phyloP scores from a whole-genome alignment of 805 yeast genomes.

The Metschnikowia borealis region DNA sequence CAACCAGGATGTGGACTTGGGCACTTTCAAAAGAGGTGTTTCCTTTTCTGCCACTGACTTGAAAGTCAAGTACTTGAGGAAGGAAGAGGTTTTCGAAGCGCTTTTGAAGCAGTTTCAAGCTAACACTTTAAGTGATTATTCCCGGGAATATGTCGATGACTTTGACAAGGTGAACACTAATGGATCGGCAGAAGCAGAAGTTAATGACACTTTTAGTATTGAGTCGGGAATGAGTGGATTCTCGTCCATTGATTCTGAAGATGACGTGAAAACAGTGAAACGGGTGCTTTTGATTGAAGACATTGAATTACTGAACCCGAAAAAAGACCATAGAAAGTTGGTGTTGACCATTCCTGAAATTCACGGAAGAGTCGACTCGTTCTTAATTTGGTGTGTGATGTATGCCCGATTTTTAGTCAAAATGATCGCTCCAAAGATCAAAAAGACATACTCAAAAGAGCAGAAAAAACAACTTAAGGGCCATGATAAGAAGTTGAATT shows the following conservation, averaged over 20 bases:
- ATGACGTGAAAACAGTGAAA: constrained; percentile 26
- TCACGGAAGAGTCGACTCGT: constrained; percentile 37
- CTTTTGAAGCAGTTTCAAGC: constrained; percentile 25
- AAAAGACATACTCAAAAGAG: constrained; percentile 24
- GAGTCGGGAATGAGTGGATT: constrained; percentile 15
- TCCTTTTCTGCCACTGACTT: constrained; percentile 24
- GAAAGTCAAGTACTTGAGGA: constrained; percentile 21
- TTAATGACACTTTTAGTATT: constrained; percentile 34
- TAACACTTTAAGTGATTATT: constrained; percentile 36
- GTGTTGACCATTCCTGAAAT: constrained; percentile 30
- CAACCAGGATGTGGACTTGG: constrained; percentile 29
- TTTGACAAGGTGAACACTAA: constrained; percentile 27
- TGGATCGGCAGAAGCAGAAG: constrained; percentile 17
- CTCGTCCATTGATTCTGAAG: constrained; percentile 12
- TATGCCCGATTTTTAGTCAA: constrained; percentile 35
- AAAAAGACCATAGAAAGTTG: constrained; percentile 26
- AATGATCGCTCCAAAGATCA: constrained; percentile 31
- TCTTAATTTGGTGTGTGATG: constrained; percentile 39
- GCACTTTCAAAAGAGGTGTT: constrained; percentile 37
- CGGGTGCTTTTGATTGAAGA: constrained; percentile 29
- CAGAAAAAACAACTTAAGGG: constrained; percentile 22
- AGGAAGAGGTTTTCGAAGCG: constrained; percentile 20
- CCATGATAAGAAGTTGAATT: constrained; percentile 19
- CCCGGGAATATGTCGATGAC: constrained; percentile 32
- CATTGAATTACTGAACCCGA: constrained; percentile 23